A percentile compares a stretch with the other conserved stretches of the same genome.
Evolutionary conservation across 208 protist genomes (phyloP).

Genomic region (Wallacemonas sp.): DNA sequence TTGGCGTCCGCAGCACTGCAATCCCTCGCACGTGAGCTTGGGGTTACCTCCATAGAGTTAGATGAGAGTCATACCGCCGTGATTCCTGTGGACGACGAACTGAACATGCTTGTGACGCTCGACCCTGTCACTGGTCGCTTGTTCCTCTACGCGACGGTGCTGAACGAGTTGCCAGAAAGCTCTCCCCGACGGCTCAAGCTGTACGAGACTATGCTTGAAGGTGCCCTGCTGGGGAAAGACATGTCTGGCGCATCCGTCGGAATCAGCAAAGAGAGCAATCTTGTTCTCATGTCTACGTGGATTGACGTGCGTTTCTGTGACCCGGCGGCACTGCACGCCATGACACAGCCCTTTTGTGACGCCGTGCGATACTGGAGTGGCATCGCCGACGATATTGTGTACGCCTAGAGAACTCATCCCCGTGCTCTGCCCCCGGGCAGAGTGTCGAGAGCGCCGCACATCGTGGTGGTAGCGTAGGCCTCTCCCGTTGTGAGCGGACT

Average conservation of each 20-base stretch:
- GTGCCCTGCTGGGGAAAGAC: conserved; percentile 73
- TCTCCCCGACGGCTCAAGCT: conserved; percentile 34
- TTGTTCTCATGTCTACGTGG: conserved; percentile 74
- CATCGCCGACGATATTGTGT: conserved; percentile 16
- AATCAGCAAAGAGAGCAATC: conserved; percentile 54
- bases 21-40: conserved; percentile 28
- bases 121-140: conserved; percentile 64
- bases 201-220: conserved; percentile 76
- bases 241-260: conserved; percentile 79
- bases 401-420: too few relatives aligned
- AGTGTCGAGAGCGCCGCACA: too few relatives aligned
- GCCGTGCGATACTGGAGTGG: conserved; percentile 42
- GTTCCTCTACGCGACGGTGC: conserved; percentile 77
- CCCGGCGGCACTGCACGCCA: conserved; percentile 39
- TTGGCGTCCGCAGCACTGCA: conserved; percentile 24
- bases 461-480: too few relatives aligned
- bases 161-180: conserved; percentile 51
- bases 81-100: conserved; percentile 30
- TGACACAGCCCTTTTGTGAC: conserved; percentile 52
- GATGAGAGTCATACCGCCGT: conserved; percentile 73
- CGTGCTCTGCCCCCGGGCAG: too few relatives aligned
- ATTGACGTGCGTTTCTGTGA: conserved; percentile 58
- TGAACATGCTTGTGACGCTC: conserved; percentile 72
- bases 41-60: conserved; percentile 33
- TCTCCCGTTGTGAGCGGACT: too few relatives aligned